phyloP scores from a whole-genome alignment of 129 eudicot genomes.

The Rutidosis leptorrhynchoides region DNA sequence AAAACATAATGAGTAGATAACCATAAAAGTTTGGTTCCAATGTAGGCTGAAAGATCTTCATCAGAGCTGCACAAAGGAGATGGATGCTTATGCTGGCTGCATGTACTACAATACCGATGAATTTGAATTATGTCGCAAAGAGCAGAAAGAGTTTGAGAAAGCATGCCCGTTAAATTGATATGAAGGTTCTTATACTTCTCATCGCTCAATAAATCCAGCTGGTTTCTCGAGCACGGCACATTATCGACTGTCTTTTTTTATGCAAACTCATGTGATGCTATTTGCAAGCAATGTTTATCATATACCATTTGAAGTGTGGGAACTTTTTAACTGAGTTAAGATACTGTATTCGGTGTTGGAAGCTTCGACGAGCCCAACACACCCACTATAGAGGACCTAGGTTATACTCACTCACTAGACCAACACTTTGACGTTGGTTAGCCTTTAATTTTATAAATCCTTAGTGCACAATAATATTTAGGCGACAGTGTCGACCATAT shows the following conservation, averaged over 20 bases:
- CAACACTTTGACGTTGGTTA: too few species aligned
- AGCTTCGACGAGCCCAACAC: too few species aligned
- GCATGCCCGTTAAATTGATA: conserved; percentile 65
- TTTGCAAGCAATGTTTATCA: conserved; percentile 30
- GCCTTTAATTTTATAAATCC: too few species aligned
- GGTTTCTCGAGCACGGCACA: conserved; percentile 26
- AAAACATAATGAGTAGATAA: neutral
- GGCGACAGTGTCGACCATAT: too few species aligned
- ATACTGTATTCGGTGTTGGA: too few species aligned
- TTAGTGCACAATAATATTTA: too few species aligned
- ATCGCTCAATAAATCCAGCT: conserved; percentile 31
- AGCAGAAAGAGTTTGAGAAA: conserved; percentile 84
- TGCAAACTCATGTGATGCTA: conserved; percentile 17
- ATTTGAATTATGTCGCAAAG: conserved; percentile 80
- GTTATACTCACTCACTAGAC: too few species aligned
- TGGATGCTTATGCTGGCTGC: conserved; percentile 79
- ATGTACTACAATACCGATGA: conserved; percentile 94
- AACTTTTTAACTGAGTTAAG: neutral
- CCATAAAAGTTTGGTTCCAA: neutral
- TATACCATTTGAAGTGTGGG: conserved; percentile 21
- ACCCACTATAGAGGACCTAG: too few species aligned
- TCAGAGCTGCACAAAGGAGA: conserved; percentile 78
- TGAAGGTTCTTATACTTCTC: conserved; percentile 11
- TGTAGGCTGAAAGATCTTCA: conserved; percentile 83
- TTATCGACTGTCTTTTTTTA: conserved; percentile 11